Conservation (phyloP, 2,329 filamentous ascomycete genomes). For the Cryphonectria japonica region DNA sequence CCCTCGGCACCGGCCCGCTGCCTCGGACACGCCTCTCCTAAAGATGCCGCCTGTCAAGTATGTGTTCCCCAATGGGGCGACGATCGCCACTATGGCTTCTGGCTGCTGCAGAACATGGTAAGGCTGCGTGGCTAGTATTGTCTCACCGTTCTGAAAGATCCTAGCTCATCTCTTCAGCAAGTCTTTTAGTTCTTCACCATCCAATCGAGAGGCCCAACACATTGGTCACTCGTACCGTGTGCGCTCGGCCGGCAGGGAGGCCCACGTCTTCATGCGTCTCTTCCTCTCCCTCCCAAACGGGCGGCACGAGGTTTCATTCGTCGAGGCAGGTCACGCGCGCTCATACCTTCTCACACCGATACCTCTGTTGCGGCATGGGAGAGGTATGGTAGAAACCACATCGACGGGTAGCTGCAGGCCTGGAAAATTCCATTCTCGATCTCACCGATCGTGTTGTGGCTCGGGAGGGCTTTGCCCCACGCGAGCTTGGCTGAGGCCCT, state of each 20-base stretch:
- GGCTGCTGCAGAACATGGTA: not conserved
- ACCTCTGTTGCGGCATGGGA: not conserved
- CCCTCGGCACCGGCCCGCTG: not conserved
- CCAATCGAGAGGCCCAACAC: not conserved
- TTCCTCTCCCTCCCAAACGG: not conserved
- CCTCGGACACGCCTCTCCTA: not conserved
- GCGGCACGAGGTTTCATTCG: not conserved
- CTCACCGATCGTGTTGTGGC: not conserved
- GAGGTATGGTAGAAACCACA: not conserved
- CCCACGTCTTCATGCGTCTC: not conserved
- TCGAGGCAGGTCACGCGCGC: not conserved
- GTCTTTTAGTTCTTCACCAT: not conserved
- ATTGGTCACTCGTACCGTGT: not conserved
- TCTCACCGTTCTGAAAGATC: not conserved
- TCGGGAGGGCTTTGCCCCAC: not conserved
- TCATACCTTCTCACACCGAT: not conserved
- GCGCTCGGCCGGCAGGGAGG: not conserved
- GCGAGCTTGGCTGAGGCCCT: not conserved
- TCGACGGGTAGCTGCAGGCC: not conserved
- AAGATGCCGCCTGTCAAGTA: not conserved
- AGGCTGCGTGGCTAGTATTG: not conserved
- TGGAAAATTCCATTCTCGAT: not conserved
- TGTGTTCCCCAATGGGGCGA: not conserved
- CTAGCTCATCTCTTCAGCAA: no score
- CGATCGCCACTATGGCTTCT: not conserved